Base-by-base conservation (phyloP, 2,329 filamentous ascomycete genomes). In the Sphaerulina populicola region DNA sequence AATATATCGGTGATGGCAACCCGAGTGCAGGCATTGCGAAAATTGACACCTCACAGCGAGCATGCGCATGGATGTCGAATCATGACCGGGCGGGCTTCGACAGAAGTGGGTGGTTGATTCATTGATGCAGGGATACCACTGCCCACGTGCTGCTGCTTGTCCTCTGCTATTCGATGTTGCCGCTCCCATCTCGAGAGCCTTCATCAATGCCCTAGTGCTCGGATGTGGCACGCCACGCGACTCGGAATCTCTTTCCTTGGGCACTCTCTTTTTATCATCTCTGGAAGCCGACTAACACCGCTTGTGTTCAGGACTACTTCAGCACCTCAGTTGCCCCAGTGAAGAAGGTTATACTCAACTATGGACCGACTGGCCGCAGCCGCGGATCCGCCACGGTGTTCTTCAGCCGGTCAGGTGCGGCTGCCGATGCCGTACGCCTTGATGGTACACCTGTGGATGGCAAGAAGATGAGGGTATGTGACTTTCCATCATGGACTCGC, bases 401-500 rank as follows among this genome's bases (percentile, higher is more conserved):
- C 58, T 98, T 98, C 75, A 73, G 72, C 69, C 87, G 88, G 65
- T 73, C 84, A 23, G 88, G 88, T 61, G 86, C 86, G 58, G 93
- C 91, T 59, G 81, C 81, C 67, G 88, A 88, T 72, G 93, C 93
- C 55, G 86, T 88, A 62, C 79, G 84, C 64, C 81, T 94, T 62
- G 94, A 98, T 64, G 89, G 89, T 56, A 80, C 96, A 53, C 81
- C 93, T 49, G 89, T 98, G 54, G 93, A 98, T 71, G 83, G 83
- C 65, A 82, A 83, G 60, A 86, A 89, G 23, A 91, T 98, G 75
- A 95, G 91, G 82, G 88, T 90, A 73, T 65, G 73, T 59, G 3
- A 1, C 35, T 8, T 8, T 21, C 12, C 15, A 11, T 14, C 11
- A 6, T 37, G 30, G 35, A 37, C 15, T 2, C 18, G 14, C 23